A percentile compares a stretch with the other conserved stretches of the same genome.
Conservation (phyloP, 2,329 filamentous ascomycete species). For the Neonectria magnoliae region DNA sequence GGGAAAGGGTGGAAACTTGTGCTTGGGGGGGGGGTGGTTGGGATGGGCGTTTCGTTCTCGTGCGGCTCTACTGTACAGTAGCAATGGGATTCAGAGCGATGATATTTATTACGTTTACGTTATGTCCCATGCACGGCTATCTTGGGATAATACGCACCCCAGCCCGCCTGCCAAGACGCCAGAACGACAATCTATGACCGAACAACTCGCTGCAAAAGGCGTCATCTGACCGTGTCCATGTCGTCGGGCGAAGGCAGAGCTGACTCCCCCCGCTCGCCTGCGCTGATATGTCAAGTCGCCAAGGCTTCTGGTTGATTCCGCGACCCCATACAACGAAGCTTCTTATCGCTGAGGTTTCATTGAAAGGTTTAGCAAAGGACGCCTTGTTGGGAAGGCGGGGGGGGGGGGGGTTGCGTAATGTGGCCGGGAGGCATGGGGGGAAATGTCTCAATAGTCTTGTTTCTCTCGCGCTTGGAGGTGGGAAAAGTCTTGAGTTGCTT, state of each 20-base stretch:
- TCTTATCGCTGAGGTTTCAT: neutral
- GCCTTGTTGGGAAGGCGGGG: neutral
- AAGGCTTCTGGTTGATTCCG: neutral
- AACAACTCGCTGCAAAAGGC: neutral
- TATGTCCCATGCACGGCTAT: neutral
- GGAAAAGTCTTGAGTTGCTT: slow-evolving; percentile 4
- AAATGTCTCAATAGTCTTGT: neutral
- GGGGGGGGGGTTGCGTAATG: neutral
- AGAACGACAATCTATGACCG: neutral
- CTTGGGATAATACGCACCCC: neutral
- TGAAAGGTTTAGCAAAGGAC: too few species aligned
- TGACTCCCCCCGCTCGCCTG: neutral
- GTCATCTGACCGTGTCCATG: neutral
- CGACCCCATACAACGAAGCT: neutral
- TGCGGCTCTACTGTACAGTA: neutral
- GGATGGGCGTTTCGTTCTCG: slow-evolving; percentile 2
- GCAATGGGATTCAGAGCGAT: neutral
- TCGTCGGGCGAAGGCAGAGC: neutral
- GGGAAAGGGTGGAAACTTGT: neutral
- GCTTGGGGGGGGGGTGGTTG: neutral
- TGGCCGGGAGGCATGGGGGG: neutral
- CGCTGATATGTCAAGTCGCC: neutral
- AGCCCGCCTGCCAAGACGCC: neutral
- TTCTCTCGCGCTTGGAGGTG: neutral
- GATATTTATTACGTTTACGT: neutral